Base-by-base conservation (phyloP, 805 yeast species). In the Barnettozyma vustinii region DNA sequence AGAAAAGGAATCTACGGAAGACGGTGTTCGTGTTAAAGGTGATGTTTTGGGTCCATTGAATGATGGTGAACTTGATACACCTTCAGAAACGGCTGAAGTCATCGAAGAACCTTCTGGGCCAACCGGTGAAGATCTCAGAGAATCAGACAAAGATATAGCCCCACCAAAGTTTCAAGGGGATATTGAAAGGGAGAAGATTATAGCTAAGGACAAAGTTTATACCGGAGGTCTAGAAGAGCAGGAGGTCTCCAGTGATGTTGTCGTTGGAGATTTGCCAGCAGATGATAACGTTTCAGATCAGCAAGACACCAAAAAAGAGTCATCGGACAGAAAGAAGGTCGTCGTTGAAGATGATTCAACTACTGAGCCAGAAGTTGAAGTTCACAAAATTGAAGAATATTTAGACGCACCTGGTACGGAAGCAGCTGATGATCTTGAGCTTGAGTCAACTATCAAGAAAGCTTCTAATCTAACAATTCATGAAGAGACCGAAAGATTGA, bases 401-500 rank as follows among this genome's bases (percentile, higher is more conserved):
- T 4, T 18, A 13, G 41, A 42, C 9, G 46, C 8, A 21, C 15
- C 27, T 5, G 37, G 10, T n/a, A 26, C 20, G 1, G 32, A n/a
- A 18, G 12, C 23, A 18, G 15, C 23, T 5, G 39, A 36, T 20
- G 23, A 16, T 18, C 3, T 18, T 4, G 39, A 18, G 39, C 9
- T 18, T 26, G 36, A 33, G 12, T 21, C 32, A 10, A 13, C 27
- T 8, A 19, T 33, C 10, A 26, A 40, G 10, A 42, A 40, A 3
- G 16, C 47, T 9, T 16, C 46, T 7, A 23, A 41, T 19, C 21
- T 40, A 3, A 36, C 18, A 9, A 19, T 39, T 12, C 47, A 37
- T 37, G 62, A 58, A 43, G 63, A 55, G 36, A 48, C 61, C 3
- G 61, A 57, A 40, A 51, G 55, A 18, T 41, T 58, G 32, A 59